Base-by-base conservation (phyloP, 1,139 yeast genomes). In the Nematodospora anomalae region DNA sequence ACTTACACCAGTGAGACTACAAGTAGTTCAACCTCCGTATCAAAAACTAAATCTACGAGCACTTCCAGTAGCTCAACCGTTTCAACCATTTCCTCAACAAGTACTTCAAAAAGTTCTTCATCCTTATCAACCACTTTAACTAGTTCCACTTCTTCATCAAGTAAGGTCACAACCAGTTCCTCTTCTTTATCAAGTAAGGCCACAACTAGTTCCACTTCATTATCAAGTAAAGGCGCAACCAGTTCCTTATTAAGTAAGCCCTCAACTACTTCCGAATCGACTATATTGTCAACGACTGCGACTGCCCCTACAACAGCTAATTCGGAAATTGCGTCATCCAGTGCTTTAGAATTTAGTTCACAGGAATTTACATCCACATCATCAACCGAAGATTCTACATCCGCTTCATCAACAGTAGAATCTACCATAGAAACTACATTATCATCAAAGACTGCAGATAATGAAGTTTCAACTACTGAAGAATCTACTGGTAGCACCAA, bases 1-100 rank as follows among this genome's bases (percentile, higher is more conserved):
- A 26, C 38, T 4, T 26, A 44, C 5, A 23, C 37, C 3, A 32
- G 30, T 15, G 16, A 20, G 14, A 25, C 33, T 11, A 29, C 35
- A 3, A 31, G 35, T 10, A 23, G 41, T 5, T 28, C 39, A 11
- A 38, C 44, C 3, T 26, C 36, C 3, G 25, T 42, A 11, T 31
- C 37, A 13, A 36, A 36, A 18, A 21, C 44, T 1, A 26, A 41
- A 4, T 26, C 44, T 6, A 29, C 37, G 10, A 32, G 41, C 3
- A 8, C 45, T 10, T 25, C 42, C 9, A 33, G 37, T 14, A 31
- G 42, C 13, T 16, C 47, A 10, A 40, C 46, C 5, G 37, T 46
- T 15, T 28, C 38, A 26, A 36, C 47, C 11, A 16, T 44, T 16
- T 27, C 43, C 12, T 24, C 43, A 3, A 11, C 49, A 4, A 30